phyloP scores from a whole-genome alignment of 2,329 filamentous ascomycete species.

The Penicillium crustosum region DNA sequence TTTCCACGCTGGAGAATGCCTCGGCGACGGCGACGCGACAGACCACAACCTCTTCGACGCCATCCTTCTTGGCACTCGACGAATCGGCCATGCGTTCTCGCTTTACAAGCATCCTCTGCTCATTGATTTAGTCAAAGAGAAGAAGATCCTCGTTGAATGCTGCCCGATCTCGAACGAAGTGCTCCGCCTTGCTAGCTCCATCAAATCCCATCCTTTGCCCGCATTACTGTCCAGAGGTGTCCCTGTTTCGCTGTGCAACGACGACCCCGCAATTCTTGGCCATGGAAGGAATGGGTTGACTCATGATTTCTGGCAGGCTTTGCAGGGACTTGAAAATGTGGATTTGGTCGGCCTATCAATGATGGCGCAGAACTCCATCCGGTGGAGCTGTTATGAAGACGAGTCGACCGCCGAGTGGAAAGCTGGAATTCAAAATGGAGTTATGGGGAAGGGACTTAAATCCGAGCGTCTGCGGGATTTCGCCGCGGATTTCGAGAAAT shows the following conservation, averaged over 20 bases:
- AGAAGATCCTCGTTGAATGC: conserved; percentile 81
- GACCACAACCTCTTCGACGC: conserved; percentile 90
- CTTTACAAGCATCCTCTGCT: conserved; percentile 89
- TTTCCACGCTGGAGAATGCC: conserved; percentile 88
- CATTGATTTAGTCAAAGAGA: conserved; percentile 83
- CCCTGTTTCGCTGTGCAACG: conserved; percentile 79
- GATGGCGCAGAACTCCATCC: conserved; percentile 87
- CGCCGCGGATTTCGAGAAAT: conserved; percentile 80
- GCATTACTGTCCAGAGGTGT: conserved; percentile 83
- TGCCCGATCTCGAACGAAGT: conserved; percentile 92
- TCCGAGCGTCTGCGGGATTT: conserved; percentile 74
- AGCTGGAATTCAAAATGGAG: conserved; percentile 70
- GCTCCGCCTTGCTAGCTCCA: conserved; percentile 71
- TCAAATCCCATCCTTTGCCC: conserved; percentile 77
- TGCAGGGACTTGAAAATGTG: conserved; percentile 89
- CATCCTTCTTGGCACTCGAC: conserved; percentile 77
- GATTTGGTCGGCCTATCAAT: conserved; percentile 82
- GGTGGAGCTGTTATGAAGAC: conserved; percentile 88
- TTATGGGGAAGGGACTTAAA: conserved; percentile 68
- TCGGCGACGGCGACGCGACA: conserved; percentile 72
- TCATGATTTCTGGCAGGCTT: conserved; percentile 90
- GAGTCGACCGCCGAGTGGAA: conserved; percentile 69
- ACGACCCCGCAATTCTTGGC: conserved; percentile 85
- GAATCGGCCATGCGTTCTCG: conserved; percentile 87
- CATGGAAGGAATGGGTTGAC: conserved; percentile 80